These are phyloP conservation scores for Homolaphlyctis polyrhiza DNA, from an alignment of 371 early-diverging fungal species.

Conservation along the genomic window DNA sequence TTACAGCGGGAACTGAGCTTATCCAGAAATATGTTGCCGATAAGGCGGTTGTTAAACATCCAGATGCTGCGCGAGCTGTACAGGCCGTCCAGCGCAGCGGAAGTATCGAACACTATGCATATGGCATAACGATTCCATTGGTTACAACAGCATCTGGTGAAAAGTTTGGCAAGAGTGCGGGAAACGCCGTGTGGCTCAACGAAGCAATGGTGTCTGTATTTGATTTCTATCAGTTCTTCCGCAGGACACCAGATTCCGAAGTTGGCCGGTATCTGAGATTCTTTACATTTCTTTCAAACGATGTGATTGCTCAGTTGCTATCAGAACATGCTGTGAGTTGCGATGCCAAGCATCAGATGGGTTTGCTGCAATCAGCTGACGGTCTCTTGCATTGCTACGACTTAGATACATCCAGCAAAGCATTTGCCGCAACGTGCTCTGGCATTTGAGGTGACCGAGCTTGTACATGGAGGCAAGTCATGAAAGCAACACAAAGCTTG, in stretches of 20 bases:
- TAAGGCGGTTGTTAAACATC: background rate
- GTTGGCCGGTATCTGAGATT: conserved; percentile 66
- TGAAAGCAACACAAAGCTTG: too few relatives aligned
- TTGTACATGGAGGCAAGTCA: conserved; percentile 81
- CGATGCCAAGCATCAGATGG: too few relatives aligned
- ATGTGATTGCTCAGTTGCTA: too few relatives aligned
- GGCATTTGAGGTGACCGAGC: conserved; percentile 80
- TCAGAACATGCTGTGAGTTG: too few relatives aligned
- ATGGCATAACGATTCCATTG: conserved; percentile 86
- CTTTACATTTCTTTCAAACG: conserved; percentile 76
- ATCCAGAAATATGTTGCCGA: conserved; percentile 58
- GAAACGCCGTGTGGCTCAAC: conserved; percentile 94
- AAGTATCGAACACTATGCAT: conserved; percentile 40
- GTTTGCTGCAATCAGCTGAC: too few relatives aligned
- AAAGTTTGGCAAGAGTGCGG: conserved; percentile 95
- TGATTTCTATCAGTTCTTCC: conserved; percentile 92
- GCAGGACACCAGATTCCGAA: conserved; percentile 76
- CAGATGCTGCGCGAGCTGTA: background rate
- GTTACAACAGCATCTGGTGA: conserved; percentile 81
- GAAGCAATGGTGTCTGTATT: conserved; percentile 69
- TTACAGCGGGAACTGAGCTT: conserved; percentile 88
- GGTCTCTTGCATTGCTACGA: background rate
- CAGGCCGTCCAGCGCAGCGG: too few relatives aligned
- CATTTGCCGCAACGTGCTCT: conserved; percentile 70
- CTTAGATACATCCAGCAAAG: conserved; percentile 42